Evolutionary conservation across 2,329 filamentous ascomycete species (phyloP), one percentile per base, ranked within the genome.

Genomic region (Helotiales sp.): DNA sequence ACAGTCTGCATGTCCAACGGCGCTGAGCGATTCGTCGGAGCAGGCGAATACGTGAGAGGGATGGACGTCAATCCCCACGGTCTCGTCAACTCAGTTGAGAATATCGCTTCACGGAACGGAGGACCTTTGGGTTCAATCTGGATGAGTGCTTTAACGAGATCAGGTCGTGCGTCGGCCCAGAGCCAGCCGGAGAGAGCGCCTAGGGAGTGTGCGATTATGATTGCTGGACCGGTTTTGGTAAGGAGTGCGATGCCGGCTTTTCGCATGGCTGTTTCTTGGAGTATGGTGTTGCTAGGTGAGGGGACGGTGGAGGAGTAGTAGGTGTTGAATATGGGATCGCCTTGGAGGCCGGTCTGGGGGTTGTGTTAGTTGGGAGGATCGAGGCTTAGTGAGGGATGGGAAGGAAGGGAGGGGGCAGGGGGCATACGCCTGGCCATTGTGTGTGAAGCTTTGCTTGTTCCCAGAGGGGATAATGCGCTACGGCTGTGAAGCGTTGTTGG

Each of bases 51-150:
- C 0, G 79, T 80, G 17, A 87, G 66, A 0, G 83, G 81, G n/a
- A 83, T 79, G 52, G 83, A 79, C 6, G 83, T 80, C 6, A 87
- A 69, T 0, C 84, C 85, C 72, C 79, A 87, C 0, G 77, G 71
- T 17, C 71, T 63, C n/a, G 68, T 43, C 1, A 80, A 75, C 2
- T 77, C 75, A 0, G 78, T 68, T 0, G 70, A 72, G n/a, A 75
- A 78, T 40, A 82, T 78, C 32, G 79, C 74, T 15, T 84, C 80
- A 28, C 71, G 76, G 70, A 85, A 86, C 0, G 82, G 83, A 11
- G 84, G 83, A 0, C 83, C 83, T 0, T 76, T 77, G 2, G 83
- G 82, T 72, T 86, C 84, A 2, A 86, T 70, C 0, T 79, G 74
- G 0, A 85, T 72, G 2, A 85, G 75, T 0, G 76, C 80, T 52